Conservation (phyloP, 2,329 filamentous ascomycete genomes). For the Microcyclospora pomicola region DNA sequence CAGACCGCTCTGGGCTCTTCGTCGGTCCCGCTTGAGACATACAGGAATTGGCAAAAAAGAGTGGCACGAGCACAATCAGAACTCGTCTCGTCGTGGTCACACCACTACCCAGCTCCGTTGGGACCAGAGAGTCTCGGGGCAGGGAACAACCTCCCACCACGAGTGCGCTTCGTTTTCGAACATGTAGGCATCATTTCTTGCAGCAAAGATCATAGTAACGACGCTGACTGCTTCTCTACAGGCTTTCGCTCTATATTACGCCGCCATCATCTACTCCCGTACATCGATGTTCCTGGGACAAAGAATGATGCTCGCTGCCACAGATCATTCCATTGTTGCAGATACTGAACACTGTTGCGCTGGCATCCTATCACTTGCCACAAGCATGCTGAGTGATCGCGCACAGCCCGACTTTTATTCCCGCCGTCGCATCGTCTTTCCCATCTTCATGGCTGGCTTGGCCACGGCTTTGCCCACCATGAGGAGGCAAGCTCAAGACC, state of each 20-base stretch:
- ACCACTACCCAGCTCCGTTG: constrained; percentile 16
- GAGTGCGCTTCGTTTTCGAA: constrained; percentile 24
- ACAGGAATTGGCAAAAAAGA: constrained; percentile 15
- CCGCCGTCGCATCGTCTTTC: constrained; percentile 37
- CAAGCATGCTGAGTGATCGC: constrained; percentile 3
- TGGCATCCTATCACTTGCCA: constrained; percentile 33
- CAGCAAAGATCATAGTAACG: constrained; percentile 13
- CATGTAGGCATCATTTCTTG: constrained; percentile 24
- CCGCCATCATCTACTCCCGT: constrained; percentile 36
- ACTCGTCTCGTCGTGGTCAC: constrained; percentile 16
- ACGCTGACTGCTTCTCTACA: constrained; percentile 28
- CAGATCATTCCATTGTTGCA: constrained; percentile 17
- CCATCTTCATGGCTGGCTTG: constrained; percentile 41
- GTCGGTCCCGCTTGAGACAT: constrained; percentile 8
- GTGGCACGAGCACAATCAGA: constrained; percentile 17
- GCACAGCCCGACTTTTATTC: background rate
- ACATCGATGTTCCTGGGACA: constrained; percentile 41
- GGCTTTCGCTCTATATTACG: constrained; percentile 35
- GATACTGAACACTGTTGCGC: constrained; percentile 33
- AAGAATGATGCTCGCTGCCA: constrained; percentile 25
- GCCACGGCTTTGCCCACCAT: constrained; percentile 27
- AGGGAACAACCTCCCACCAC: constrained; percentile 19
- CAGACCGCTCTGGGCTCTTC: constrained; percentile 6
- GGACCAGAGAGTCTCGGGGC: constrained; percentile 9
- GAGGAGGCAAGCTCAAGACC: constrained; percentile 35